Evolutionary conservation across 768 basidiomycete species (phyloP), one percentile per base, ranked within the genome.

Genomic region (Suillus subluteus): DNA sequence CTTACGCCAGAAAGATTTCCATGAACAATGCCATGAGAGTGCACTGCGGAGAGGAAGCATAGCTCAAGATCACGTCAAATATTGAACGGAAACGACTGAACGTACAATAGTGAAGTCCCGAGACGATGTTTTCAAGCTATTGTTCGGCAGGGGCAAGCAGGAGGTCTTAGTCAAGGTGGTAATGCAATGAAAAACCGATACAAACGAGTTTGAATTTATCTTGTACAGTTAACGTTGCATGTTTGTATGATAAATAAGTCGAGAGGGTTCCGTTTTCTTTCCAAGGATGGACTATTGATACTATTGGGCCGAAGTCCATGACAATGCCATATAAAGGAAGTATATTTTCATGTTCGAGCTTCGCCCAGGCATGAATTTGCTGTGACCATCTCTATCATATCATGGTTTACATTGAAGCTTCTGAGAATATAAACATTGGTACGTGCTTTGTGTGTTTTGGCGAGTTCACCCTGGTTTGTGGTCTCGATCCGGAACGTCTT

Each of bases 271-370:
- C 72, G n/a, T 73, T 65, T 16, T 69, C 68, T 56, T 67, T 56
- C 70, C 72, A 70, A 23, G 73, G 70, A 52, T 62, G 70, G 21
- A 74, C 67, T 68, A 70, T 69, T 2, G 74, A 74, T 46, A 65
- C 54, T 26, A 62, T 69, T 16, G 69, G 70, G 13, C 73, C 68
- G 65, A 67, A 74, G 56, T 71, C 72, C 35, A 65, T 69, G n/a
- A 67, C 44, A 9, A 68, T 52, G 30, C 74, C 72, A 32, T 55
- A 68, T 26, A 74, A 64, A 6, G 70, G 70, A 9, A 75, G 50
- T 21, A 75, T 65, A 61, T 75, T 74, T n/a, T 65, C 63, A 54
- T 75, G 72, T 21, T 59, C 26, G 16, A 74, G 66, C 41, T 61
- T 41, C 50, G 63, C 63, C 73, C 73, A 74, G 11, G 72, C 73